A percentile compares a stretch with the other conserved stretches of the same genome.
Conservation (phyloP, 495 filamentous ascomycete genomes). For the Rusavskia elegans region DNA sequence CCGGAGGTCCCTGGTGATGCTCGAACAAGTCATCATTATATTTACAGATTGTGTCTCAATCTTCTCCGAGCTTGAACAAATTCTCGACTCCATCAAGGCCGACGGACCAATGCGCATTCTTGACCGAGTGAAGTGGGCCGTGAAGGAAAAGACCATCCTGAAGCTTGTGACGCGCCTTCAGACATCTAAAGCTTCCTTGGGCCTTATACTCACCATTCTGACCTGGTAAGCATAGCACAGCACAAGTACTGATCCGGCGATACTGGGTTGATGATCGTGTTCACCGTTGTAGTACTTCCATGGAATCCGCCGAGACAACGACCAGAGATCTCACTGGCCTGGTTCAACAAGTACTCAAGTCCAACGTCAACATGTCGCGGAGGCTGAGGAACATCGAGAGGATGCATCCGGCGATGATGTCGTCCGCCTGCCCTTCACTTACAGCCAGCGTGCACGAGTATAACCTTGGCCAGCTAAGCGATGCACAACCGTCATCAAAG, state of each 20-base stretch:
- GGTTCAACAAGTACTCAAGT: constrained; percentile 4
- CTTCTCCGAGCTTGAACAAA: constrained; percentile 17
- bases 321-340: constrained; percentile 3
- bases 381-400: constrained; percentile 7
- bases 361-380: constrained; percentile 7
- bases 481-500: background rate
- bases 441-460: background rate
- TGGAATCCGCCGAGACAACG: constrained; percentile 7
- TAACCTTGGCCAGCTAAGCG: background rate
- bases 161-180: constrained; percentile 11
- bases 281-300: constrained; percentile 3
- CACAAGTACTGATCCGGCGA: background rate
- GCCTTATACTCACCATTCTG: constrained; percentile 13
- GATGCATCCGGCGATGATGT: constrained; percentile 5
- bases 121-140: constrained; percentile 13
- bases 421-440: background rate
- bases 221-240: constrained; percentile 8
- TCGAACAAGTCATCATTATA: constrained; percentile 14
- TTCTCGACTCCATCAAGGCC: constrained; percentile 8
- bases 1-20: constrained; percentile 10
- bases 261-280: background rate
- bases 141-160: constrained; percentile 10
- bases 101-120: constrained; percentile 7
- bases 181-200: constrained; percentile 12
- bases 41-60: constrained; percentile 15